Percentiles rank a stretch among this genome's conserved stretches.
Evolutionary conservation across 176 grass and related monocot genomes (phyloP).

Genomic region (Carex cristatella): DNA sequence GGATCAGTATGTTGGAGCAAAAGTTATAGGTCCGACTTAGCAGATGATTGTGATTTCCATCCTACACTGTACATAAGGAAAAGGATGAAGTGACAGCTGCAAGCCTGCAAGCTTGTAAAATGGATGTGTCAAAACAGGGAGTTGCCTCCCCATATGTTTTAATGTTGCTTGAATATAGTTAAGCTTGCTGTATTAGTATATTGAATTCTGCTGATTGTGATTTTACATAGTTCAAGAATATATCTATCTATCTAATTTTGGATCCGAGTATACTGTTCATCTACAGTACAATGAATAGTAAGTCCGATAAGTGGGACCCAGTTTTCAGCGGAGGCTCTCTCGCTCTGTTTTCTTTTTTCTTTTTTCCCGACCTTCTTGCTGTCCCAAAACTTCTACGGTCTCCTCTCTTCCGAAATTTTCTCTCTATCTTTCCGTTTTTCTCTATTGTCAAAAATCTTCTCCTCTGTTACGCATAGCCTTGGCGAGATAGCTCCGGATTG

Average conservation of each 20-base stretch:
- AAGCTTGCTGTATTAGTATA: not conserved
- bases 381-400: no score
- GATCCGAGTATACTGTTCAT: no score
- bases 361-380: no score
- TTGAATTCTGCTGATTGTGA: not conserved
- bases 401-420: no score
- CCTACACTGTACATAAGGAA: not conserved
- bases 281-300: no score
- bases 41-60: not conserved
- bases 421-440: no score
- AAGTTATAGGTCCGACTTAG: constrained; percentile 38
- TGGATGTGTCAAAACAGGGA: not conserved
- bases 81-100: not conserved
- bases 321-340: no score
- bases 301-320: no score
- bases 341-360: no score
- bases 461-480: no score
- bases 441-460: no score
- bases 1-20: constrained; percentile 56
- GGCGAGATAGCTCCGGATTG: no score
- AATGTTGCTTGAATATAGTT: not conserved
- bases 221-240: not conserved
- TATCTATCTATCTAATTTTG: not conserved
- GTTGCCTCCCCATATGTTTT: not conserved
- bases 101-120: not conserved